Percentiles rank a stretch among this genome's conserved stretches.
These are phyloP conservation scores for Musa schizocarpa DNA, from an alignment of 176 grass and related monocot genomes.

Conservation along the genomic window DNA sequence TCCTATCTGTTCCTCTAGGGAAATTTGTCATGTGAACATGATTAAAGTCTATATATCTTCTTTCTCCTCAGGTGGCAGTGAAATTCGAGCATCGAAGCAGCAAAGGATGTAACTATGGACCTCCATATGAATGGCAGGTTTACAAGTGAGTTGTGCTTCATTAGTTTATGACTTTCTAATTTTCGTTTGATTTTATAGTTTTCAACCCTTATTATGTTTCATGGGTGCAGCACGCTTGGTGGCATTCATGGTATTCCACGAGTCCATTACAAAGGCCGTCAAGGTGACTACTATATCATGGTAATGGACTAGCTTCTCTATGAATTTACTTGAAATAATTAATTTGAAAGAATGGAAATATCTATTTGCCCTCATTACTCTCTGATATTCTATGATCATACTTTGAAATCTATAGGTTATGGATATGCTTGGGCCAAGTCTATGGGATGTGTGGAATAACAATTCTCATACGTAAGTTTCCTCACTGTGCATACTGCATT, in stretches of 20 bases:
- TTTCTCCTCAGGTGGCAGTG: slow-evolving; percentile 49
- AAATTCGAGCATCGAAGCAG: slow-evolving; percentile 94
- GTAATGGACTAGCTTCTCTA: slow-evolving; percentile 33
- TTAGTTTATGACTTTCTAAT: not conserved
- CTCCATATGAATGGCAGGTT: slow-evolving; percentile 94
- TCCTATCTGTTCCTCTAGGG: not conserved
- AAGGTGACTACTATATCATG: slow-evolving; percentile 82
- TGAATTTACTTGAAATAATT: not conserved
- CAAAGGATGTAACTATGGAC: slow-evolving; percentile 77
- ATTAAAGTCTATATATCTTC: not conserved
- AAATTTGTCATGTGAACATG: not conserved
- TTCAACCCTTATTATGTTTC: slow-evolving; percentile 2
- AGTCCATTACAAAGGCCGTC: slow-evolving; percentile 90
- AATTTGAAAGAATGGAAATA: too few relatives aligned
- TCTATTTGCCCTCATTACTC: too few relatives aligned
- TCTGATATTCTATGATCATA: not conserved
- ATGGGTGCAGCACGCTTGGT: slow-evolving; percentile 58
- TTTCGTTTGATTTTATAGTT: slow-evolving; percentile 8
- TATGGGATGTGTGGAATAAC: slow-evolving; percentile 97
- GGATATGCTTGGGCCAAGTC: slow-evolving; percentile 91
- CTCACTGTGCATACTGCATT: not conserved
- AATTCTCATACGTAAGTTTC: slow-evolving; percentile 70
- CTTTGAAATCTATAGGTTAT: slow-evolving; percentile 44
- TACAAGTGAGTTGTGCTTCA: slow-evolving; percentile 56
- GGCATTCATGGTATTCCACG: slow-evolving; percentile 85